Conservation (phyloP, 2,329 filamentous ascomycete genomes). For the Trichophyton rubrum region DNA sequence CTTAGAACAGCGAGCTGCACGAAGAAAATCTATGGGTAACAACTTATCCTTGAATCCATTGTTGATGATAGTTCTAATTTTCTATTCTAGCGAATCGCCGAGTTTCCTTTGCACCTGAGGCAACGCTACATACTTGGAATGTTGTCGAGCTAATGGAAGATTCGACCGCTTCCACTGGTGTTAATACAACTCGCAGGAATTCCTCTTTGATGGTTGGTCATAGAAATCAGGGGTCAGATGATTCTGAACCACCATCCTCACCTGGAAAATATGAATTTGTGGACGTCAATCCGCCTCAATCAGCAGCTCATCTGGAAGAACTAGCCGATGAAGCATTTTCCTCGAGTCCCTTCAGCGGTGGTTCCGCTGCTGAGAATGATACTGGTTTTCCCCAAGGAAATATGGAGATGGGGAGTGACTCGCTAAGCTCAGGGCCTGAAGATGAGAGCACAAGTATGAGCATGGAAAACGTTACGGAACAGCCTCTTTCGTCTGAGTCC, state of each 20-base stretch:
- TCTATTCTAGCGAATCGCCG: slow-evolving; percentile 56
- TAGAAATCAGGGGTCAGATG: not conserved
- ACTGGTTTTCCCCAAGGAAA: slow-evolving; percentile 30
- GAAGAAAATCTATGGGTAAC: slow-evolving; percentile 72
- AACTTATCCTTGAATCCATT: not conserved
- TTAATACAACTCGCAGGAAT: slow-evolving; percentile 60
- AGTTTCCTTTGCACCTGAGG: slow-evolving; percentile 94
- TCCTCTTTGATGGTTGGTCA: slow-evolving; percentile 41
- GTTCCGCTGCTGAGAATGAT: slow-evolving; percentile 37
- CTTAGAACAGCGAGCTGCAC: slow-evolving; percentile 66
- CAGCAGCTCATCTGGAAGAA: slow-evolving; percentile 53
- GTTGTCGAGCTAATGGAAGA: slow-evolving; percentile 82
- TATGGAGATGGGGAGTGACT: slow-evolving; percentile 33
- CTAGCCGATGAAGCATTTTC: slow-evolving; percentile 56
- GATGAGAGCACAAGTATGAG: slow-evolving; percentile 71
- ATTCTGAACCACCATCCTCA: not conserved
- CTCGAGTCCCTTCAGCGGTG: slow-evolving; percentile 64
- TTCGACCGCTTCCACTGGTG: slow-evolving; percentile 62
- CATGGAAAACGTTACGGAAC: slow-evolving; percentile 62
- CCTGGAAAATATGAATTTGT: slow-evolving; percentile 16
- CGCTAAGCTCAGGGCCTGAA: slow-evolving; percentile 40
- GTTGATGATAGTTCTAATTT: not conserved
- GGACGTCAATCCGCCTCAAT: slow-evolving; percentile 46
- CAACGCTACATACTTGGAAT: slow-evolving; percentile 93
- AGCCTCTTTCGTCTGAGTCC: slow-evolving; percentile 51